Evolutionary conservation across 176 grass and related monocot genomes (phyloP).

Genomic region (Dactylis glomerata): DNA sequence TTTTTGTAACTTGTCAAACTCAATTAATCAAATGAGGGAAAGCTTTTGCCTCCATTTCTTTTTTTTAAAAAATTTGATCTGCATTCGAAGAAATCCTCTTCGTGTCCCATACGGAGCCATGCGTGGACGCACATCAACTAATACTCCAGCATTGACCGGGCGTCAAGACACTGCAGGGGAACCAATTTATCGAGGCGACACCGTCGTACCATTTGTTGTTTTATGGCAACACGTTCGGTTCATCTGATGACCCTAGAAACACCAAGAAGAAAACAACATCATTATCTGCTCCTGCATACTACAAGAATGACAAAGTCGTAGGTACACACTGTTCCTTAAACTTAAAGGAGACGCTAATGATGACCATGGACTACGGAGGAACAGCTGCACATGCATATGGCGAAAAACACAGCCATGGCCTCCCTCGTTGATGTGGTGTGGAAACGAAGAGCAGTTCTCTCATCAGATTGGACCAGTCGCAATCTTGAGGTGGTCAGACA

Average conservation of each 20-base stretch:
- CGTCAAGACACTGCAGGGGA: too few relatives aligned
- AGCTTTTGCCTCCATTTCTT: too few relatives aligned
- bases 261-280: neutral
- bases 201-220: too few relatives aligned
- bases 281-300: slow-evolving; percentile 20
- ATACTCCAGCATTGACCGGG: too few relatives aligned
- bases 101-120: too few relatives aligned
- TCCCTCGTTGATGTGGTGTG: neutral
- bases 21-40: too few relatives aligned
- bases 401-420: neutral
- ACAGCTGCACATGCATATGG: slow-evolving; percentile 47
- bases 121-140: too few relatives aligned
- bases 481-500: slow-evolving; percentile 26
- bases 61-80: too few relatives aligned
- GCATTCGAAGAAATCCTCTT: too few relatives aligned
- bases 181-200: too few relatives aligned
- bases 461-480: neutral
- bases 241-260: neutral
- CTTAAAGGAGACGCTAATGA: slow-evolving; percentile 33
- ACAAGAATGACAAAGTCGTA: slow-evolving; percentile 43
- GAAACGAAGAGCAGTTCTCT: neutral
- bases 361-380: slow-evolving; percentile 32
- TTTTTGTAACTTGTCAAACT: too few relatives aligned
- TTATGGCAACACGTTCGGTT: too few relatives aligned
- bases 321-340: slow-evolving; percentile 16